Percentiles rank a stretch among this genome's conserved stretches.
These are phyloP conservation scores for Sporodiniella umbellata DNA, from an alignment of 371 early-diverging fungal species.

Conservation along the genomic window DNA sequence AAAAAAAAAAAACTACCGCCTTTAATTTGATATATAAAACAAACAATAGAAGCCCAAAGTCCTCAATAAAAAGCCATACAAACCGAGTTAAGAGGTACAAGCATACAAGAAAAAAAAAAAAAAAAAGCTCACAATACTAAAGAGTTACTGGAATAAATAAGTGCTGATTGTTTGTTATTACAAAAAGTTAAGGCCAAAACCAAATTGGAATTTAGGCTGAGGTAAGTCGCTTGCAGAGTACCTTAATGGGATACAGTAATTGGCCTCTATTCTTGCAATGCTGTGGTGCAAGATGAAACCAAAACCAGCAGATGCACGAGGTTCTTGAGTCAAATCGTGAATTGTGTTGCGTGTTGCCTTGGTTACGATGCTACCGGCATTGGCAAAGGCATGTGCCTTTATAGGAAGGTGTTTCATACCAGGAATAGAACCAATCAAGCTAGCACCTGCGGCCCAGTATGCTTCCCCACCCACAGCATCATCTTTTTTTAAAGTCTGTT, in stretches of 20 bases:
- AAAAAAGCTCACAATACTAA: no score
- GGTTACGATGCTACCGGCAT: constrained; percentile 74
- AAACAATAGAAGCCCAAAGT: no score
- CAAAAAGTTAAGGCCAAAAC: constrained; percentile 83
- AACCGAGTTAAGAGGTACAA: no score
- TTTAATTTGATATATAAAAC: no score
- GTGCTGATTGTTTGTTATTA: constrained; percentile 22
- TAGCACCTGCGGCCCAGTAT: constrained; percentile 77
- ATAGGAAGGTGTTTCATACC: constrained; percentile 59
- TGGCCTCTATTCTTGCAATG: constrained; percentile 52
- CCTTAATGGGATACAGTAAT: constrained; percentile 43
- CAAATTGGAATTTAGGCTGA: constrained; percentile 78
- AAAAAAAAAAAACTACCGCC: no score
- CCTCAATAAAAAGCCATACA: no score
- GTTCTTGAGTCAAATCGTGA: constrained; percentile 39
- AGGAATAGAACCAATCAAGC: constrained; percentile 78
- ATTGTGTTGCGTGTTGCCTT: constrained; percentile 24
- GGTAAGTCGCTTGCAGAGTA: constrained; percentile 62
- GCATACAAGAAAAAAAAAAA: no score
- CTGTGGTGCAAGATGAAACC: constrained; percentile 84
- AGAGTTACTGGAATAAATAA: no score
- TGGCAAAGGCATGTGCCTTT: constrained; percentile 83
- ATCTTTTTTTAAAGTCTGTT: constrained; percentile 32
- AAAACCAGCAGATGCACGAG: constrained; percentile 67
- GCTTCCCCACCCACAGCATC: constrained; percentile 90